phyloP scores from a whole-genome alignment of 2,329 filamentous ascomycete genomes.

The Trichoderma polysporum region DNA sequence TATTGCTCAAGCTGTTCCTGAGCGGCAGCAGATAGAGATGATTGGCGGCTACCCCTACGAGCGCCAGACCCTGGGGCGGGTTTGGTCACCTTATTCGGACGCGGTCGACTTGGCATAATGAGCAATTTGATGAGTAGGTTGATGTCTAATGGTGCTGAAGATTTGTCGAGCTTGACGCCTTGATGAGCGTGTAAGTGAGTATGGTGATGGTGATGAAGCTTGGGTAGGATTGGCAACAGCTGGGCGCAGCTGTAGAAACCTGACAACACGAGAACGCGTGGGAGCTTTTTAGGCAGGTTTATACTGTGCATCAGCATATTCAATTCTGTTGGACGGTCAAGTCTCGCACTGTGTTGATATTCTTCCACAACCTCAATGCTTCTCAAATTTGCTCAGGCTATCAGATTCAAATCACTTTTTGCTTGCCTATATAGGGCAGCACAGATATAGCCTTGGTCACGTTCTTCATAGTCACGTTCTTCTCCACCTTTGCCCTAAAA shows the following conservation, averaged over 20 bases:
- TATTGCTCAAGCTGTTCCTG: slow-evolving; percentile 37
- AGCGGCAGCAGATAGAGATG: slow-evolving; percentile 27
- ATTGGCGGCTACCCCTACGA: slow-evolving; percentile 27
- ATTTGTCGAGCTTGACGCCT: neutral
- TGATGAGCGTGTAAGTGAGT: slow-evolving; percentile 22
- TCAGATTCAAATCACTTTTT: slow-evolving; percentile 5
- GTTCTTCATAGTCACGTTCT: neutral
- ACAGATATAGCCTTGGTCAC: neutral
- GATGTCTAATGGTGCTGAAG: neutral
- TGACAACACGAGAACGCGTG: slow-evolving; percentile 21
- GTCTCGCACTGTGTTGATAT: neutral
- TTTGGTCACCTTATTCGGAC: slow-evolving; percentile 47
- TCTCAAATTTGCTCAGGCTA: neutral
- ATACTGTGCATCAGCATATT: neutral
- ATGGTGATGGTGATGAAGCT: slow-evolving; percentile 2
- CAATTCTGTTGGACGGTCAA: neutral
- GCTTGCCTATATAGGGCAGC: neutral
- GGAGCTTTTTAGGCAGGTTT: neutral
- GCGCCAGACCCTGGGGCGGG: slow-evolving; percentile 26
- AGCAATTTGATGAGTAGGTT: neutral
- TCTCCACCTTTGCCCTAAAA: neutral
- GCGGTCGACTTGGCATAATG: slow-evolving; percentile 36
- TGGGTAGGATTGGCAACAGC: slow-evolving; percentile 19
- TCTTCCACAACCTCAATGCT: too few relatives aligned
- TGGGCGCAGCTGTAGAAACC: slow-evolving; percentile 29